These are phyloP conservation scores for Aspergillus leporis DNA, from an alignment of 495 filamentous ascomycete species.

Conservation along the genomic window DNA sequence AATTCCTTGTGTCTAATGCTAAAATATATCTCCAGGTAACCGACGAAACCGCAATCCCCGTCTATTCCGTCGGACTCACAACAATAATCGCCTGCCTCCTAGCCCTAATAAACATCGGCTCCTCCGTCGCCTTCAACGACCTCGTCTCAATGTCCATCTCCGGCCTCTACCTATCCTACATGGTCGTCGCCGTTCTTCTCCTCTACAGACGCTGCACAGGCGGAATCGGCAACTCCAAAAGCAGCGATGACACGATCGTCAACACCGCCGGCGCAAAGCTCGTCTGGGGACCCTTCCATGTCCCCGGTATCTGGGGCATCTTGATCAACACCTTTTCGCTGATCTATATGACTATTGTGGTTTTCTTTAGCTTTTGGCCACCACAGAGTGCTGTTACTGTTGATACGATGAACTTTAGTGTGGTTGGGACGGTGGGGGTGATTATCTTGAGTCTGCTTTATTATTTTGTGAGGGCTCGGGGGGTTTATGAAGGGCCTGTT, in stretches of 20 bases:
- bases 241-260: constrained; percentile 20
- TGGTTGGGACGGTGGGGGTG: constrained; percentile 41
- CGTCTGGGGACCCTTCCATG: constrained; percentile 42
- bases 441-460: constrained; percentile 47
- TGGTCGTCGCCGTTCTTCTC: constrained; percentile 44
- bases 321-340: constrained; percentile 34
- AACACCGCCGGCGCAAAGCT: constrained; percentile 36
- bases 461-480: constrained; percentile 42
- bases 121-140: constrained; percentile 47
- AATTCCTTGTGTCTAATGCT: too few species aligned
- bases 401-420: constrained; percentile 47
- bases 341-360: constrained; percentile 43
- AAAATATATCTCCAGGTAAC: constrained; percentile 27
- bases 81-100: constrained; percentile 38
- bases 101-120: constrained; percentile 48
- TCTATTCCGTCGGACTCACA: constrained; percentile 40
- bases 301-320: constrained; percentile 32
- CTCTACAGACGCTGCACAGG: constrained; percentile 47
- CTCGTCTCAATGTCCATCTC: constrained; percentile 45
- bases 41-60: constrained; percentile 37
- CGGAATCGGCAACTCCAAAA: constrained; percentile 27
- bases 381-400: constrained; percentile 30
- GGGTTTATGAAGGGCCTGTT: constrained; percentile 49
- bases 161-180: constrained; percentile 45
- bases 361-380: constrained; percentile 57